Evolutionary conservation across 306 rosid species (phyloP).

Genomic region (Chamaecrista fasciculata): DNA sequence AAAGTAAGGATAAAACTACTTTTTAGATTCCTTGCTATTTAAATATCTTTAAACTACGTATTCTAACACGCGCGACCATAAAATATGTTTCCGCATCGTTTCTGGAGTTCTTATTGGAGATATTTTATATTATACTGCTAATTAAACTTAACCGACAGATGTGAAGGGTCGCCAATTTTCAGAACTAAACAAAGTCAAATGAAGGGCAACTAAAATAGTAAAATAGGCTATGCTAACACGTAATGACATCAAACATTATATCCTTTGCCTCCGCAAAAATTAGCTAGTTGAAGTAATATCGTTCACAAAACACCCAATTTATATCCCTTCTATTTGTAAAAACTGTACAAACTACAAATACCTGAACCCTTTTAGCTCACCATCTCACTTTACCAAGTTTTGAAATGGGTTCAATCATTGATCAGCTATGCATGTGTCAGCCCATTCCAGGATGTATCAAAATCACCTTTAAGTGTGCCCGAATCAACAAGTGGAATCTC

Average conservation of each 20-base stretch:
- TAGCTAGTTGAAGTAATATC: slow-evolving; percentile 24
- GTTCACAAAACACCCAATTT: slow-evolving; percentile 14
- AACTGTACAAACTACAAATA: slow-evolving; percentile 28
- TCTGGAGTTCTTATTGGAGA: neutral
- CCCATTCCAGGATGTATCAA: slow-evolving; percentile 44
- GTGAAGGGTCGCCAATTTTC: neutral
- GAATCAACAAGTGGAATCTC: slow-evolving; percentile 39
- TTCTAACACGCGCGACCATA: neutral
- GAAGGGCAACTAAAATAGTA: too few relatives aligned
- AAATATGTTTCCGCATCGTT: neutral
- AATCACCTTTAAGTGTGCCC: slow-evolving; percentile 36
- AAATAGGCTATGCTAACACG: neutral
- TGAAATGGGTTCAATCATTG: neutral
- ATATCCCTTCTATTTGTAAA: neutral
- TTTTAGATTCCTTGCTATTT: neutral
- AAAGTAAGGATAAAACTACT: too few relatives aligned
- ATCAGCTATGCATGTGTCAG: slow-evolving; percentile 28
- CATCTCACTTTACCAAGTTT: slow-evolving; percentile 18
- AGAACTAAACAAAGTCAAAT: neutral
- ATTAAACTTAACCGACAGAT: neutral
- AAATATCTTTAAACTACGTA: neutral
- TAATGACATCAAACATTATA: neutral
- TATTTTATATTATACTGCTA: neutral
- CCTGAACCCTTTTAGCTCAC: neutral
- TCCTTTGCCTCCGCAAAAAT: too few relatives aligned